Conservation (phyloP, 371 early-diverging fungal species). For the Apophysomyces variabilis region DNA sequence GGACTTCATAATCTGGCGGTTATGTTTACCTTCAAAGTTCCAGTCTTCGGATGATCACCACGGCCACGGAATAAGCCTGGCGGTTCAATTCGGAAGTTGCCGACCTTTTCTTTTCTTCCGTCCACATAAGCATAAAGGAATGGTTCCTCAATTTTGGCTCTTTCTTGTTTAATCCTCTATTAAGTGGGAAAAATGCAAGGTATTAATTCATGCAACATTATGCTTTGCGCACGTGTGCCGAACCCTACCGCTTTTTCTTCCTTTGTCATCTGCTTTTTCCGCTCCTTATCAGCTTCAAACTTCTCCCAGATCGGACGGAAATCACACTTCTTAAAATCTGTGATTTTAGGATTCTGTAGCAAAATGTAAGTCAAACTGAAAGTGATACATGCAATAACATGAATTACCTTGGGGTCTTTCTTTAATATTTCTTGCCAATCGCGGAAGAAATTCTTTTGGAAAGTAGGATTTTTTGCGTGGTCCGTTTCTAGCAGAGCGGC, state of each 20-base stretch:
- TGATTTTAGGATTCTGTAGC: constrained; percentile 70
- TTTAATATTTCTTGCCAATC: constrained; percentile 79
- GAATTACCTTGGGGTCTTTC: constrained; percentile 65
- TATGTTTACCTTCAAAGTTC: constrained; percentile 77
- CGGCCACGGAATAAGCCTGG: constrained; percentile 97
- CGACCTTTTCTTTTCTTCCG: constrained; percentile 95
- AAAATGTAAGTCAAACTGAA: constrained; percentile 8
- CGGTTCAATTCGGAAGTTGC: constrained; percentile 97
- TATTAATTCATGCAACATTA: constrained; percentile 10
- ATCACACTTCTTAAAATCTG: constrained; percentile 85
- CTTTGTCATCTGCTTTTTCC: constrained; percentile 85
- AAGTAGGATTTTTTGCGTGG: constrained; percentile 81
- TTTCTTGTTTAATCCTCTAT: constrained; percentile 75
- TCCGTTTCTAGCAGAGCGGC: constrained; percentile 88
- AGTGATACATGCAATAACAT: not conserved
- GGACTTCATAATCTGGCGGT: constrained; percentile 3
- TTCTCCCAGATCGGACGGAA: constrained; percentile 87
- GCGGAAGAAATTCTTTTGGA: constrained; percentile 90
- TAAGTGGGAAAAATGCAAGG: constrained; percentile 1
- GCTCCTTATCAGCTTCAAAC: constrained; percentile 77
- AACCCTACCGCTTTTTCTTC: constrained; percentile 80
- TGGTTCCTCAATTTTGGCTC: constrained; percentile 68
- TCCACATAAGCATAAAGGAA: constrained; percentile 82
- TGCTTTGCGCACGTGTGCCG: constrained; percentile 8
- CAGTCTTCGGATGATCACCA: constrained; percentile 96